Percentiles rank a stretch among this genome's conserved stretches.
Evolutionary conservation across 768 basidiomycete genomes (phyloP).

Genomic region (Tubosaeta sp.): DNA sequence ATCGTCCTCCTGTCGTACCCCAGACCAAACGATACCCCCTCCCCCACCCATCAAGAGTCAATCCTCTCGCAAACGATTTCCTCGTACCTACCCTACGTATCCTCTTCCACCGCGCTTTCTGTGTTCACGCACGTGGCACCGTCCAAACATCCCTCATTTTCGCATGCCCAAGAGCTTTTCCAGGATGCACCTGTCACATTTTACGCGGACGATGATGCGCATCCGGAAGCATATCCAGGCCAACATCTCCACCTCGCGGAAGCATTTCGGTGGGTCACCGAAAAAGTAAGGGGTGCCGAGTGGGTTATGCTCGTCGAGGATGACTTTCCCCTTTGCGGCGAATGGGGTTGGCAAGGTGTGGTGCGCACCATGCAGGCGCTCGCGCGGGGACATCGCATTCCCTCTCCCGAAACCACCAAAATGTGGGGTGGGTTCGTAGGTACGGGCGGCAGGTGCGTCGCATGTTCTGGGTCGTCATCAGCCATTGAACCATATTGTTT

Average conservation of each 20-base stretch:
- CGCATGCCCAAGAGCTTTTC: constrained; percentile 23
- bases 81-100: constrained; percentile 35
- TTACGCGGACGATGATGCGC: constrained; percentile 29
- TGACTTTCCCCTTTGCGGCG: constrained; percentile 40
- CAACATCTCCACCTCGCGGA: constrained; percentile 42
- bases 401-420: constrained; percentile 12
- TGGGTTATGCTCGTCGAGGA: constrained; percentile 44
- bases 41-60: constrained; percentile 9
- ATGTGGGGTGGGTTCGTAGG: constrained; percentile 38
- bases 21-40: constrained; percentile 30
- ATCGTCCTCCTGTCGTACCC: constrained; percentile 40
- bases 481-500: neutral
- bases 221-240: constrained; percentile 19
- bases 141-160: constrained; percentile 30
- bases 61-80: constrained; percentile 35
- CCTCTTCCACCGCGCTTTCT: constrained; percentile 28
- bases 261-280: constrained; percentile 35
- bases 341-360: constrained; percentile 33
- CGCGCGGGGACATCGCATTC: constrained; percentile 14
- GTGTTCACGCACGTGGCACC: constrained; percentile 36
- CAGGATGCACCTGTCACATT: constrained; percentile 21
- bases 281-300: constrained; percentile 26
- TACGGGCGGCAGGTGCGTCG: constrained; percentile 38
- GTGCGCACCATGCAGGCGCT: constrained; percentile 31
- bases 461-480: neutral